Conservation (phyloP, 306 rosid species). For the Casuarina equisetifolia region DNA sequence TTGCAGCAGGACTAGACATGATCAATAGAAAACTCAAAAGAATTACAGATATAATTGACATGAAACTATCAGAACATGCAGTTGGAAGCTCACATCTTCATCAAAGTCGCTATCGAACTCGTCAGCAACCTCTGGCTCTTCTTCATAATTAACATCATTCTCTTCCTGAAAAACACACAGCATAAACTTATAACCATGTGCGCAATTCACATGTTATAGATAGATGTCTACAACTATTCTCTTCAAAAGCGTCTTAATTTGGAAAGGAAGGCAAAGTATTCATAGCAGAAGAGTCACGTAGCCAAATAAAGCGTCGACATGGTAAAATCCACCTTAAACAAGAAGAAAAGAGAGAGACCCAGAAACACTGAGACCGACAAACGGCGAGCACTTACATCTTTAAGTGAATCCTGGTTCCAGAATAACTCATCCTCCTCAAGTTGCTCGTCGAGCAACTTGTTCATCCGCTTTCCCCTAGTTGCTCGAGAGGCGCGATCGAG, state of each 20-base stretch:
- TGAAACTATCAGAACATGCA: slow-evolving; percentile 5
- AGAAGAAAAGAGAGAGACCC: not conserved
- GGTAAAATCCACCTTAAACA: not conserved
- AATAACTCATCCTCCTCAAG: slow-evolving; percentile 73
- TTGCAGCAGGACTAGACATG: not conserved
- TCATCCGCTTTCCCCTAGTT: slow-evolving; percentile 81
- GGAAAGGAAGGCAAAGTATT: not conserved
- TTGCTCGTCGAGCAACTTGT: slow-evolving; percentile 74
- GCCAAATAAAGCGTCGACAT: not conserved
- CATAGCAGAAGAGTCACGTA: not conserved
- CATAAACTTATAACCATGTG: not conserved
- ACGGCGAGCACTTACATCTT: slow-evolving; percentile 39
- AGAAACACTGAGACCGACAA: not conserved
- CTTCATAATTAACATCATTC: slow-evolving; percentile 69
- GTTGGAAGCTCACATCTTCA: slow-evolving; percentile 58
- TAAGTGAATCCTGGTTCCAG: slow-evolving; percentile 95
- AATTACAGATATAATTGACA: not conserved
- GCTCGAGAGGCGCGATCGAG: slow-evolving; percentile 66
- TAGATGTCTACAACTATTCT: not conserved
- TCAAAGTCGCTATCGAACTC: slow-evolving; percentile 87
- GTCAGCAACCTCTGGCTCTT: slow-evolving; percentile 79
- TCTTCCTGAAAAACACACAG: slow-evolving; percentile 50
- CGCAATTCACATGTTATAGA: not conserved
- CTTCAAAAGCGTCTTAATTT: not conserved
- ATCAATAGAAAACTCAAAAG: not conserved